phyloP scores from a whole-genome alignment of 371 early-diverging fungal species.

The Mucor mucedo region DNA sequence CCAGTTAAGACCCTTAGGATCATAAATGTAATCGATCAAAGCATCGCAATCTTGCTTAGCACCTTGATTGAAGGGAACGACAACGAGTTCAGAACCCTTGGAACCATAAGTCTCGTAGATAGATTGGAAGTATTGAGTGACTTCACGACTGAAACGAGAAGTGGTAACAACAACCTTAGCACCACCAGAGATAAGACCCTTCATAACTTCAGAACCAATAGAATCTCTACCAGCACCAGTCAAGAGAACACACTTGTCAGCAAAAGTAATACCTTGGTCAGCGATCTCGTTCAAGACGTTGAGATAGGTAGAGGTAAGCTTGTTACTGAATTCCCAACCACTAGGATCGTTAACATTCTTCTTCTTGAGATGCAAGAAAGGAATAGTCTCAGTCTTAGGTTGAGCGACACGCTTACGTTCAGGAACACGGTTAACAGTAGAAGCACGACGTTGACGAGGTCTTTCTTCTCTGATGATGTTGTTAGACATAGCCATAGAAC shows the following conservation, averaged over 20 bases:
- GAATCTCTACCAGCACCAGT: conserved; percentile 94
- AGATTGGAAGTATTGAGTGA: conserved; percentile 87
- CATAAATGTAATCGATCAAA: conserved; percentile 89
- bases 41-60: conserved; percentile 84
- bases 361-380: conserved; percentile 80
- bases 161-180: conserved; percentile 94
- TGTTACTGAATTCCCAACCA: conserved; percentile 78
- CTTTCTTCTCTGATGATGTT: conserved; percentile 65
- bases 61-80: conserved; percentile 97
- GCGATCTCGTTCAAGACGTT: conserved; percentile 77
- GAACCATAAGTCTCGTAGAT: conserved; percentile 90
- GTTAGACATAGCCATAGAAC: conserved; percentile 76
- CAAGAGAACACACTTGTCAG: conserved; percentile 81
- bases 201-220: conserved; percentile 88
- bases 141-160: conserved; percentile 84
- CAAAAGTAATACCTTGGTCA: conserved; percentile 81
- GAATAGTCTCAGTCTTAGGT: conserved; percentile 73
- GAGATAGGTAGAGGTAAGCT: conserved; percentile 75
- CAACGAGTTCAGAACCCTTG: conserved; percentile 84
- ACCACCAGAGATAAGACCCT: conserved; percentile 89
- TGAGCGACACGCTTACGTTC: conserved; percentile 54
- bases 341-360: conserved; percentile 62
- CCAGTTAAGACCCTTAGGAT: conserved; percentile 85
- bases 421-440: conserved; percentile 48
- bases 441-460: conserved; percentile 55